Evolutionary conservation across 169 alveolate genomes (phyloP).

Genomic region (Plasmodium fragile): DNA sequence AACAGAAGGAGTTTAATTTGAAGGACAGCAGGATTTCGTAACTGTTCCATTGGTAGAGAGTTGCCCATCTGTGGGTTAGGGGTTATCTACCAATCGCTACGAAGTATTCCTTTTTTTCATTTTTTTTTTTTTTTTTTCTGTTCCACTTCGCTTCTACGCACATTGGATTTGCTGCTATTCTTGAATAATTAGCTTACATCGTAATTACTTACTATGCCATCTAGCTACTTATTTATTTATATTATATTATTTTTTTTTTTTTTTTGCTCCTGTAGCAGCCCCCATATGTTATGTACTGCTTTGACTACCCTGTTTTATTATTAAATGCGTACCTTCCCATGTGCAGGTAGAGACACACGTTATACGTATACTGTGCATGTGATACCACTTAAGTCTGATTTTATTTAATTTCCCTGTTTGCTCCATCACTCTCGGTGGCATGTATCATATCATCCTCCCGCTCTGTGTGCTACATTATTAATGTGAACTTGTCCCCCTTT

Average conservation of each 20-base stretch:
- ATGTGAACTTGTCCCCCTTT: not conserved
- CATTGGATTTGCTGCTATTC: not conserved
- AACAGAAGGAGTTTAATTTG: slow-evolving; percentile 60
- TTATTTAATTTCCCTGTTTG: slow-evolving; percentile 28
- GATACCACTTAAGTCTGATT: not conserved
- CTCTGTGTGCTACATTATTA: not conserved
- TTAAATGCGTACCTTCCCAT: not conserved
- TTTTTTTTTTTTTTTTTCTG: not conserved
- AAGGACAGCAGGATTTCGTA: slow-evolving; percentile 68
- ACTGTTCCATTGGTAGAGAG: not conserved
- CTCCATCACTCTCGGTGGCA: not conserved
- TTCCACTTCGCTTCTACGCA: not conserved
- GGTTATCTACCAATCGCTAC: not conserved
- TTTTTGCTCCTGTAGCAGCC: not conserved
- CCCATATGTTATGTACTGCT: not conserved
- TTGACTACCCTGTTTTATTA: not conserved
- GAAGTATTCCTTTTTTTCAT: not conserved
- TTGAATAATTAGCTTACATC: not conserved
- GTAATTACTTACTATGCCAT: not conserved
- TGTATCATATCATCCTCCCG: not conserved
- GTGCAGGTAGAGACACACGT: not conserved
- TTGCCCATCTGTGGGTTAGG: not conserved
- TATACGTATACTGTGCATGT: not conserved
- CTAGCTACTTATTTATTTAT: not conserved
- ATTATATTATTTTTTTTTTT: not conserved